Base-by-base conservation (phyloP, 495 filamentous ascomycete species). In the Platismatia glauca region DNA sequence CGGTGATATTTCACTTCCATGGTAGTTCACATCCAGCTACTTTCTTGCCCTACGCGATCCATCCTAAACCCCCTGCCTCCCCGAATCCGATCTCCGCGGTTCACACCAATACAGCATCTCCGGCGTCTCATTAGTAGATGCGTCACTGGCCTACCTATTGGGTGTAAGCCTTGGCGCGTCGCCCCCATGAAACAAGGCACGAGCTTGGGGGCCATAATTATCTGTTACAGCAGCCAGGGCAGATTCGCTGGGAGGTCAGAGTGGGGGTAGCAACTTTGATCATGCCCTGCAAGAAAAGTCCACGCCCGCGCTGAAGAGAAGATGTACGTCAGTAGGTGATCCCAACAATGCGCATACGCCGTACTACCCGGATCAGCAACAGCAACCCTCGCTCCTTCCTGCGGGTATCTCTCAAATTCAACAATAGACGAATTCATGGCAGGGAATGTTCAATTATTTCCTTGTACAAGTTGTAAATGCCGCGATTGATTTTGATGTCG, bases 81-180 rank as follows among this genome's bases (percentile, higher is more conserved):
- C 64, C 59, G 67, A 73, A 57, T 70, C 67, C 44, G 76, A 61
- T 34, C 79, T 67, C 78, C 75, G 79, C n/a, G 65, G 38, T 33
- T 80, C 79, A 70, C 74, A 79, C 29, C 80, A 79, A 67, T 82
- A 83, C 58, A 77, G 55, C 0, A 67, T 65, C 60, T 76, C 66
- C 4, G 70, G 58, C 3, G 58, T 62, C 68, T 84, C 80, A 8
- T 84, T 79, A 3, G 75, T 77, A 20, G 65, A 57, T 7, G 78
- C 78, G 67, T 83, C 82, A 63, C 83, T 82, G 16, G 78, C 72
- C 66, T 83, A 82, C 1, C 69, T 69, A 50, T 68, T 66, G 33
- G 71, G 64, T 33, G 57, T 38, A 12, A 48, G 27, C 35, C 74
- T 69, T 5, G 62, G 58, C 53, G 24, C 18, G 37, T 65, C 57